Base-by-base conservation (phyloP, 768 basidiomycete genomes). In the Amanita jacksonii region DNA sequence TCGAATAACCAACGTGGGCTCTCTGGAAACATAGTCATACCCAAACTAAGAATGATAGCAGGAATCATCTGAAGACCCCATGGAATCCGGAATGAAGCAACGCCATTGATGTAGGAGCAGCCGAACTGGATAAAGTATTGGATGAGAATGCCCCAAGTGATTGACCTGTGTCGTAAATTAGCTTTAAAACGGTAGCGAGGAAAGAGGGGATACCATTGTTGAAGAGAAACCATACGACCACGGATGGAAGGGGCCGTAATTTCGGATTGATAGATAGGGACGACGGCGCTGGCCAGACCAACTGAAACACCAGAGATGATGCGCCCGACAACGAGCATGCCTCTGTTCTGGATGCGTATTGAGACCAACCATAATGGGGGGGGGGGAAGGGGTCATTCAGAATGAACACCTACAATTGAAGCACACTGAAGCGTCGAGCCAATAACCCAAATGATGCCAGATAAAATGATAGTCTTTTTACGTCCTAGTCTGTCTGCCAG, bases 11-110 rank as follows among this genome's bases (percentile, higher is more conserved):
- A 86, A 57, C 85, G 74, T 4, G 85, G 84, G 36, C 73, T 77
- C 52, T 81, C 80, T 0, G 80, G 82, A 68, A 85, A 81, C 49
- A 70, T 47, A 8, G 68, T 39, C 82, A 88, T 85, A 35, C 84
- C 81, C 6, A 73, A 18, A 38, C 74, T 75, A 20, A 87, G 70
- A 8, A 89, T 44, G 46, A 85, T 70, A 5, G 81, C 86, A 18
- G 85, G 85, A 41, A 89, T 85, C 67, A 82, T 72, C 57, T 87
- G 85, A 20, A 87, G 62, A 45, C 79, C 80, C 82, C 82, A 85
- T 8, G 84, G 85, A 51, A 87, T 80, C 19, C 84, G 78, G 73
- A 85, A 87, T 0, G 82, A 83, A 0, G 81, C 81, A 9, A 58
- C 67, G 24, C 82, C 79, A 15, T 78, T 61, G 57, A 85, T 81